These are phyloP conservation scores for Aspergillus sp. DNA, from an alignment of 2,329 filamentous ascomycete species.

Conservation along the genomic window DNA sequence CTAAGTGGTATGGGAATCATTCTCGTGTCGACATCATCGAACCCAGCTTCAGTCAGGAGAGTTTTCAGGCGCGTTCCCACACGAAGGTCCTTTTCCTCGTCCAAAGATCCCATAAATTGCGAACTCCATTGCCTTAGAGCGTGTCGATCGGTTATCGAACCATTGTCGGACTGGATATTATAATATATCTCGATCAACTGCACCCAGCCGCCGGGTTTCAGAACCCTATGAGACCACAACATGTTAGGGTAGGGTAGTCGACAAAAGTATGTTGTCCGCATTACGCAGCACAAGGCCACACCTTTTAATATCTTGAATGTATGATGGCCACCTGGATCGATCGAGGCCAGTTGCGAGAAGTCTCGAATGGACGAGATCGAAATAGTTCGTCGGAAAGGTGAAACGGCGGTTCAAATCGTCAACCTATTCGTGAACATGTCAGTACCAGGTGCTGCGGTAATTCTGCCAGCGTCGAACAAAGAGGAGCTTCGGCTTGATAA, in stretches of 20 bases:
- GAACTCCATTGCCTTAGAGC: conserved; percentile 60
- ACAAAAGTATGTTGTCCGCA: background rate
- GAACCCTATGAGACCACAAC: conserved; percentile 20
- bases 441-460: conserved; percentile 8
- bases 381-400: conserved; percentile 61
- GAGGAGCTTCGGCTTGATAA: background rate
- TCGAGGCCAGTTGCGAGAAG: conserved; percentile 57
- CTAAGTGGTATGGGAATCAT: conserved; percentile 62
- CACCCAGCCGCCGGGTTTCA: conserved; percentile 72
- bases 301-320: conserved; percentile 64
- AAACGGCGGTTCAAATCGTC: conserved; percentile 64
- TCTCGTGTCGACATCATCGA: conserved; percentile 58
- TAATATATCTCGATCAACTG: conserved; percentile 85
- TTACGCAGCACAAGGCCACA: conserved; percentile 16
- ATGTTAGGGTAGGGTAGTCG: conserved; percentile 5
- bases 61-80: conserved; percentile 53
- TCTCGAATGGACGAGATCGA: conserved; percentile 75
- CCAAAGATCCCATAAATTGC: conserved; percentile 54
- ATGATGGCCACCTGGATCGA: conserved; percentile 61
- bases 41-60: conserved; percentile 54
- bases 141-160: conserved; percentile 60
- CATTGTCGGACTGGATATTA: conserved; percentile 78
- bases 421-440: conserved; percentile 35
- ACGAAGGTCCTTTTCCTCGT: conserved; percentile 58
- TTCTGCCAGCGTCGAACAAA: background rate